Conservation (phyloP, 164 flowering plant species). For the Buxus sempervirens region DNA sequence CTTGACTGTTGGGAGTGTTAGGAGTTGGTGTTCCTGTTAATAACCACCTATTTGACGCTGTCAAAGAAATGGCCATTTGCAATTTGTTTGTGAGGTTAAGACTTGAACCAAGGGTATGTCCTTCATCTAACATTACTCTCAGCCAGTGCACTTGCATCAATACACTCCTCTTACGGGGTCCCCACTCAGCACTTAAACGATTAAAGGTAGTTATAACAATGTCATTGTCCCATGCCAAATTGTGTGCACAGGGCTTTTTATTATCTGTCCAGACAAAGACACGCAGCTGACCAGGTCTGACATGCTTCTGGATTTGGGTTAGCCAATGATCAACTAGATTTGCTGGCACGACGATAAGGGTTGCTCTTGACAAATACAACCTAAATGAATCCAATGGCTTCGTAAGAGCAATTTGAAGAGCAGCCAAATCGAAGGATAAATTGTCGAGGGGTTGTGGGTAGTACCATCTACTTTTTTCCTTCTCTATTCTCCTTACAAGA, state of each 20-base stretch:
- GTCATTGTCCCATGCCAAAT: constrained; percentile 94
- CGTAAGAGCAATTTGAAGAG: constrained; percentile 73
- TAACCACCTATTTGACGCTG: constrained; percentile 78
- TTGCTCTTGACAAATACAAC: constrained; percentile 83
- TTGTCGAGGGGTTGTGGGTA: constrained; percentile 61
- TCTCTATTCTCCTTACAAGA: constrained; percentile 46
- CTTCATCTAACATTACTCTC: constrained; percentile 91
- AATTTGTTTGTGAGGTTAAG: constrained; percentile 85
- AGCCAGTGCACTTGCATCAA: constrained; percentile 94
- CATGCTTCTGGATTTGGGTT: constrained; percentile 77
- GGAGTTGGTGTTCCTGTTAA: constrained; percentile 97
- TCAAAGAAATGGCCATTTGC: constrained; percentile 81
- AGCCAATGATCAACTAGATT: constrained; percentile 94
- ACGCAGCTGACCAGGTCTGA: constrained; percentile 65
- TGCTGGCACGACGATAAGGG: constrained; percentile 87
- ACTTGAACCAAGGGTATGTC: constrained; percentile 97
- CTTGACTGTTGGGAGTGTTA: constrained; percentile 85
- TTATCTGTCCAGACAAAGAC: constrained; percentile 77
- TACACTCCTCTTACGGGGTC: constrained; percentile 61
- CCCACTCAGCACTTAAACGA: constrained; percentile 95
- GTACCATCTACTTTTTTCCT: constrained; percentile 61
- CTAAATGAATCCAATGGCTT: constrained; percentile 70
- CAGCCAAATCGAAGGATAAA: constrained; percentile 68
- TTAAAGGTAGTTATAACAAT: constrained; percentile 87
- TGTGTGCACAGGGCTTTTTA: constrained; percentile 64